phyloP scores from a whole-genome alignment of 2,329 filamentous ascomycete species.

The Celoporthe dispersa region DNA sequence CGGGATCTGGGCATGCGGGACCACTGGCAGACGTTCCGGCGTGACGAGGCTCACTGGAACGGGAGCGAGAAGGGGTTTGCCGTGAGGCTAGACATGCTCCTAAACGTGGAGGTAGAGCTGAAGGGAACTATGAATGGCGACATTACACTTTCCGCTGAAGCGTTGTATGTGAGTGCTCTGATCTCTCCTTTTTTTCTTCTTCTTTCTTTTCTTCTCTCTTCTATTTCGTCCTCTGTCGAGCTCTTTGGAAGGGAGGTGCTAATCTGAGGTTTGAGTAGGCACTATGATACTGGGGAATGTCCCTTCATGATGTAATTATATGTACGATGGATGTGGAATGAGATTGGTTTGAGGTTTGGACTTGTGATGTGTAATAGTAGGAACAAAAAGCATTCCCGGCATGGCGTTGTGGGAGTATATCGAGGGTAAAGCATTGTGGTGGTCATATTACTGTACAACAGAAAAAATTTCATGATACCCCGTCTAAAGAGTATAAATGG shows the following conservation, averaged over 20 bases:
- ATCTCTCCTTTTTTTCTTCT: neutral
- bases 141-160: conserved; percentile 26
- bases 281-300: conserved; percentile 17
- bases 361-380: neutral
- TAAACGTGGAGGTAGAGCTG: conserved; percentile 25
- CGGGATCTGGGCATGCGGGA: conserved; percentile 19
- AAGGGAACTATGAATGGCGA: conserved; percentile 26
- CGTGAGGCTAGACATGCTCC: conserved; percentile 21
- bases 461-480: conserved; percentile 3
- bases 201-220: too few species aligned
- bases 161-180: conserved; percentile 22
- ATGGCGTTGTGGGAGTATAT: neutral
- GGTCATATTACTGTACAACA: neutral
- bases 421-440: neutral
- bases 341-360: too few species aligned
- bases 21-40: conserved; percentile 15
- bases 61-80: conserved; percentile 24
- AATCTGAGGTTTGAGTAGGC: neutral
- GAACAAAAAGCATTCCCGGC: neutral
- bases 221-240: too few species aligned
- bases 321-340: neutral
- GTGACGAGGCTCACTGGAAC: conserved; percentile 19
- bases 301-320: conserved; percentile 8
- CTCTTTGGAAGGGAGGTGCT: neutral
- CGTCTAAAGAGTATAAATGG: neutral